Conservation (phyloP, 768 basidiomycete genomes). For the Mycena olivaceomarginata region DNA sequence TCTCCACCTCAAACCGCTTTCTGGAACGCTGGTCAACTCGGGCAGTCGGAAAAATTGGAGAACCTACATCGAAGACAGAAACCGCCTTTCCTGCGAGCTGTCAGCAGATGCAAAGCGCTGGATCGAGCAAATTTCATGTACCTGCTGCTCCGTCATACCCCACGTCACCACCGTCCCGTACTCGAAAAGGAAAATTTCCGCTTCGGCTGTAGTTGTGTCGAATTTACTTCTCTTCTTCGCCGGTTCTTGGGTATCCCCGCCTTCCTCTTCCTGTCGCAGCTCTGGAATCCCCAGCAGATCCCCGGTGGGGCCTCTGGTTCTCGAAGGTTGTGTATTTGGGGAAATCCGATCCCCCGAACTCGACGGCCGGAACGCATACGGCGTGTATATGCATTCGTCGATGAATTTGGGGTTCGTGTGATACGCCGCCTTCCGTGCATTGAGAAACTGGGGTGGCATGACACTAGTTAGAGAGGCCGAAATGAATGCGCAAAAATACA, state of each 20-base stretch:
- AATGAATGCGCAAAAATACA: not conserved
- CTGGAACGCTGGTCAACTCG: constrained; percentile 61
- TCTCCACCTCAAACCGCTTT: constrained; percentile 96
- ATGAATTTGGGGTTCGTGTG: constrained; percentile 91
- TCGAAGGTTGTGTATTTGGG: not conserved
- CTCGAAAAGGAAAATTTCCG: constrained; percentile 95
- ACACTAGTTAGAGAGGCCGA: not conserved
- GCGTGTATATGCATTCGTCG: constrained; percentile 96
- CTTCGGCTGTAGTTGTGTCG: constrained; percentile 78
- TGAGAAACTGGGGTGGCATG: constrained; percentile 73
- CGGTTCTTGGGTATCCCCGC: constrained; percentile 55
- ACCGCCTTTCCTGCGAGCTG: constrained; percentile 87
- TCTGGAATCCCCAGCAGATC: constrained; percentile 90
- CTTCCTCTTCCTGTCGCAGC: constrained; percentile 63
- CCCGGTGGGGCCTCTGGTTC: constrained; percentile 63
- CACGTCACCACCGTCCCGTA: constrained; percentile 98
- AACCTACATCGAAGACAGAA: constrained; percentile 92
- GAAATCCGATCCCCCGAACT: constrained; percentile 32
- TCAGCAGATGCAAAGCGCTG: too few relatives aligned
- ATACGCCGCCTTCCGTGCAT: constrained; percentile 88
- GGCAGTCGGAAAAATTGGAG: constrained; percentile 21
- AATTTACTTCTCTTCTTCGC: constrained; percentile 81
- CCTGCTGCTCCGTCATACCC: constrained; percentile 89
- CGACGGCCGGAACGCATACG: constrained; percentile 74
- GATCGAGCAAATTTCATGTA: too few relatives aligned